phyloP scores from a whole-genome alignment of 148 eudicot species.

The Cornus suecica region DNA sequence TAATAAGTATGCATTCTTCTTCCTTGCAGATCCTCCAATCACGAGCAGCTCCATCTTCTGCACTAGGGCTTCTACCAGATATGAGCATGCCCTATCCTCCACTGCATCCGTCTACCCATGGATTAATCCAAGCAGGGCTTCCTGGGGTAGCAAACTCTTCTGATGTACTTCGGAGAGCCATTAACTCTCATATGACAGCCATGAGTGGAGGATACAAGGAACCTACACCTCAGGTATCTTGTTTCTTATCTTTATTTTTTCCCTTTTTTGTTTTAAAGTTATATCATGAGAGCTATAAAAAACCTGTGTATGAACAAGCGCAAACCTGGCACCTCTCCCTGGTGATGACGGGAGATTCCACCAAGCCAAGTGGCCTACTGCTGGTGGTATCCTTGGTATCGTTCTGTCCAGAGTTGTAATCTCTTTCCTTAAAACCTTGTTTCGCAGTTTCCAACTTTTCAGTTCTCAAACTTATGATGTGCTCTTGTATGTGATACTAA shows the following conservation, averaged over 20 bases:
- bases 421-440: neutral
- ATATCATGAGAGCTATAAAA: no score
- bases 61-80: conserved; percentile 59
- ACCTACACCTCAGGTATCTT: conserved; percentile 47
- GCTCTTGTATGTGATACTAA: neutral
- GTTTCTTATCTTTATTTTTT: conserved; percentile 24
- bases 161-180: conserved; percentile 56
- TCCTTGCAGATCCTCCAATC: conserved; percentile 53
- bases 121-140: conserved; percentile 48
- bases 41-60: conserved; percentile 58
- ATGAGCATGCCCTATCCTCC: conserved; percentile 59
- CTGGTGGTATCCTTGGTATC: neutral
- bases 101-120: conserved; percentile 48
- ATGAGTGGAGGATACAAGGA: conserved; percentile 60
- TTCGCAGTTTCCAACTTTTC: neutral
- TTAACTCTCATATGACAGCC: conserved; percentile 47
- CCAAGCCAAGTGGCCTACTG: no score
- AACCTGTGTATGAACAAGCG: no score
- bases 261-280: no score
- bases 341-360: no score
- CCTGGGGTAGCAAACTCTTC: conserved; percentile 47
- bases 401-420: neutral
- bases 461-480: neutral
- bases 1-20: neutral
- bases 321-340: no score